Evolutionary conservation across 768 basidiomycete genomes (phyloP).

Genomic region (Agaricus subrufescens): DNA sequence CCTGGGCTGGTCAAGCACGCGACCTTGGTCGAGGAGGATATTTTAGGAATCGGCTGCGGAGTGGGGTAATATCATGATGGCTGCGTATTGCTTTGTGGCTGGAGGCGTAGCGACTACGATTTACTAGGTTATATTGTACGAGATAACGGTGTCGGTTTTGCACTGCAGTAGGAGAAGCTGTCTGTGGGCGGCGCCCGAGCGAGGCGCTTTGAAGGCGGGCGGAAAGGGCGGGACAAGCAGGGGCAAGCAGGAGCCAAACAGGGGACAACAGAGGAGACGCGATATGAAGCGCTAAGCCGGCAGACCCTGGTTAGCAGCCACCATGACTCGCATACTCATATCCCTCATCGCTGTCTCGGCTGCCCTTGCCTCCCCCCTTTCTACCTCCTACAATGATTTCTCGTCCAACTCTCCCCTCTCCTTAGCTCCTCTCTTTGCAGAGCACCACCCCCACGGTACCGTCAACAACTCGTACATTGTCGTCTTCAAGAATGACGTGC

Average conservation of each 20-base stretch:
- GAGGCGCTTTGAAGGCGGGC: too few species aligned
- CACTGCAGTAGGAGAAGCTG: too few species aligned
- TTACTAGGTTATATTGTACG: too few species aligned
- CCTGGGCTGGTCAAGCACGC: background rate
- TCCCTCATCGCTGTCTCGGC: conserved; percentile 34
- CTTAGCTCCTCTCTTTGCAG: conserved; percentile 57
- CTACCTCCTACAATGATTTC: conserved; percentile 33
- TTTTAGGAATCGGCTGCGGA: background rate
- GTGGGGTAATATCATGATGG: background rate
- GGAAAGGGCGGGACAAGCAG: background rate
- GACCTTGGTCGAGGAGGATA: background rate
- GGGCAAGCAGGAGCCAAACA: conserved; percentile 23
- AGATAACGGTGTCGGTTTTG: too few species aligned
- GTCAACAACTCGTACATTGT: conserved; percentile 95
- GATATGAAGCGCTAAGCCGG: conserved; percentile 18
- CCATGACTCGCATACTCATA: conserved; percentile 39
- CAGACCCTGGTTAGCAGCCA: conserved; percentile 22
- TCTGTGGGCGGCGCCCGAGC: too few species aligned
- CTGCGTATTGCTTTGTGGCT: too few species aligned
- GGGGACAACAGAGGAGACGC: conserved; percentile 20
- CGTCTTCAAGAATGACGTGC: conserved; percentile 71
- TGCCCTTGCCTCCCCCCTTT: conserved; percentile 42
- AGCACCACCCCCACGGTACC: conserved; percentile 61
- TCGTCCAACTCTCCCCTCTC: conserved; percentile 38
- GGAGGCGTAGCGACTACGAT: too few species aligned